Base-by-base conservation (phyloP, 495 filamentous ascomycete species). In the Terfezia boudieri region DNA sequence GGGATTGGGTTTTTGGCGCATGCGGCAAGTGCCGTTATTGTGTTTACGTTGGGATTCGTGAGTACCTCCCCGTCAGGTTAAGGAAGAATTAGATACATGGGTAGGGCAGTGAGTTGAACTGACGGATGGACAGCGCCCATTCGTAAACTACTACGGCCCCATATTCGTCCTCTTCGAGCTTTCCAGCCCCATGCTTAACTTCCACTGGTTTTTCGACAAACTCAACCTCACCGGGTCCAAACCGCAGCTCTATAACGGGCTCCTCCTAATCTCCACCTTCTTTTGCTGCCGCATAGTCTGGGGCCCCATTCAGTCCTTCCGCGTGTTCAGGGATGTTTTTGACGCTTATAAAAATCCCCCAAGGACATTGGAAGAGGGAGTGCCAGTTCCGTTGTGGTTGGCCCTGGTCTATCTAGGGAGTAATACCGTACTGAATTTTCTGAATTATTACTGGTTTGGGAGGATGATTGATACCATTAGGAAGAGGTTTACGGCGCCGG, bases 171-270 rank as follows among this genome's bases (percentile, higher is more conserved):
- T 99, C 61, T 99, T 94, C 74, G 90, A 99, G 71, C 83, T 99
- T 55, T 94, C 86, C 53, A 82, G 79, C 60, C 86, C 86, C 12
- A 89, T 93, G 71, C 79, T 92, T 62, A 92, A 94, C 67, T 83
- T 96, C 69, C 90, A 99, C 74, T 99, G 90, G 41, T 96, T 99
- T 76, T 88, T 83, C 64, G 90, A 99, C 72, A 99, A 99, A 71
- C 73, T 95, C 62, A 79, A 83, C 66, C 81, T 94, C 75, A 99
- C 92, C 22, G 90, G 90, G 52, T 83, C 83, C 57, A 73, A 67
- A 14, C 58, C 75, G 49, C 87, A 95, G 68, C 79, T 89, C 61
- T 83, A 88, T 68, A 95, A 95, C 67, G 87, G 87, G 61, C 78
- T 89, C 66, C 59, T 74, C 56, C 75, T 87, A 16, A 70, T 84